Conservation (phyloP, 2,329 filamentous ascomycete genomes). For the Saccharata proteae region DNA sequence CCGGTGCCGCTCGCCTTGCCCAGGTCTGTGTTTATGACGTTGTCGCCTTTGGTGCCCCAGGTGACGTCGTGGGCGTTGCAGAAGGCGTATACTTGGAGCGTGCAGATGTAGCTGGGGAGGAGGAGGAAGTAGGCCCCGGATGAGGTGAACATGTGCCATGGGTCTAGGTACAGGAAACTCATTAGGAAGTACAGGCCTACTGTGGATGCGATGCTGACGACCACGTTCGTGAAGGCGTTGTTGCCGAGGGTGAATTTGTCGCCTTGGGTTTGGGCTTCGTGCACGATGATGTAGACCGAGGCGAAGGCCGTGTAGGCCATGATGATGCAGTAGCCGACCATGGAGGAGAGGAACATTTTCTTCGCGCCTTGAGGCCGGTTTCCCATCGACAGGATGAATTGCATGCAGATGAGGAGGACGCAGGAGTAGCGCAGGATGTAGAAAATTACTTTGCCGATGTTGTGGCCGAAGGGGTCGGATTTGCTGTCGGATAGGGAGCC, state of each 20-base stretch:
- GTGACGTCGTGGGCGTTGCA: constrained; percentile 99
- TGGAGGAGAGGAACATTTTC: constrained; percentile 75
- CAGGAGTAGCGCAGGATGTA: constrained; percentile 73
- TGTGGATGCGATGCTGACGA: constrained; percentile 80
- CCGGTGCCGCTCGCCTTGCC: constrained; percentile 66
- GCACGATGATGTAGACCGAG: constrained; percentile 74
- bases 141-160: constrained; percentile 98
- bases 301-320: constrained; percentile 94
- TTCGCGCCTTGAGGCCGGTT: constrained; percentile 93
- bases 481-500: constrained; percentile 70
- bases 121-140: constrained; percentile 85
- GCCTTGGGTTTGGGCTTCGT: constrained; percentile 52
- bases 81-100: constrained; percentile 94
- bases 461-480: constrained; percentile 85
- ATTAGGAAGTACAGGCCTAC: constrained; percentile 92
- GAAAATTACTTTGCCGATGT: constrained; percentile 76
- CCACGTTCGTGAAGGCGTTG: constrained; percentile 89
- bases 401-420: constrained; percentile 77
- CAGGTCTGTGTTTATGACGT: constrained; percentile 83
- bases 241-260: constrained; percentile 53
- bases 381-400: constrained; percentile 93
- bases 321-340: constrained; percentile 84
- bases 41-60: constrained; percentile 98
- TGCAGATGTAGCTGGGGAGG: constrained; percentile 89
- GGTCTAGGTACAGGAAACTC: constrained; percentile 92